Percentiles rank a stretch among this genome's conserved stretches.
These are phyloP conservation scores for Acacia confusa DNA, from an alignment of 306 rosid species.

Conservation along the genomic window DNA sequence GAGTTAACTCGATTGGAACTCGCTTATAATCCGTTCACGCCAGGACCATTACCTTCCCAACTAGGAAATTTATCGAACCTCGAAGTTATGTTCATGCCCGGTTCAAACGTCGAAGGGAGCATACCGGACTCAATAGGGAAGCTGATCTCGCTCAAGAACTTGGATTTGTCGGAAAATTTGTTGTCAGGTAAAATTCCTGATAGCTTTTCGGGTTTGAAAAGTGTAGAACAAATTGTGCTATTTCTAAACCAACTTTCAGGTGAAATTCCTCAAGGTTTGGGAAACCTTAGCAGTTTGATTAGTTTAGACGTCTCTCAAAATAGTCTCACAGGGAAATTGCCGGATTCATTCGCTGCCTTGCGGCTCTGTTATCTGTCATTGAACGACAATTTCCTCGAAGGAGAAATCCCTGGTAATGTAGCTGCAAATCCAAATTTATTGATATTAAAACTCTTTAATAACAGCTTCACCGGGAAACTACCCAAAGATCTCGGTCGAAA, in stretches of 20 bases:
- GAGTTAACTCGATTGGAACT: slow-evolving; percentile 52
- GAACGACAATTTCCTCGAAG: slow-evolving; percentile 67
- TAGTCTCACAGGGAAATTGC: slow-evolving; percentile 58
- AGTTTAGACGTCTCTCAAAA: slow-evolving; percentile 68
- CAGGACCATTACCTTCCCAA: slow-evolving; percentile 55
- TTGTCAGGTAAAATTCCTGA: slow-evolving; percentile 67
- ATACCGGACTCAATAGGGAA: slow-evolving; percentile 74
- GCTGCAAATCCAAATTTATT: slow-evolving; percentile 51
- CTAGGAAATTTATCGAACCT: slow-evolving; percentile 71
- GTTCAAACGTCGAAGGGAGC: slow-evolving; percentile 47
- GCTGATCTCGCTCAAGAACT: slow-evolving; percentile 47
- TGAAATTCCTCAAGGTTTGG: slow-evolving; percentile 63
- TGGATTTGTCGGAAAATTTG: slow-evolving; percentile 58
- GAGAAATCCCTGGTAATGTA: slow-evolving; percentile 56
- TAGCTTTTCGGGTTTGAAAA: slow-evolving; percentile 52
- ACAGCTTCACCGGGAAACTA: slow-evolving; percentile 63
- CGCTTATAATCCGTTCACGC: slow-evolving; percentile 41
- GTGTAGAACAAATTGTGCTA: slow-evolving; percentile 43
- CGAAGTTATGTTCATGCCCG: slow-evolving; percentile 28
- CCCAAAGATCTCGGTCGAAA: slow-evolving; percentile 59
- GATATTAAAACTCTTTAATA: slow-evolving; percentile 60
- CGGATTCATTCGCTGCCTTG: slow-evolving; percentile 45
- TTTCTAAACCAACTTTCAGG: slow-evolving; percentile 54
- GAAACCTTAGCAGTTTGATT: slow-evolving; percentile 48
- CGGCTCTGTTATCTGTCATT: slow-evolving; percentile 43